phyloP scores from a whole-genome alignment of 306 rosid genomes.

The Malus sylvestris region DNA sequence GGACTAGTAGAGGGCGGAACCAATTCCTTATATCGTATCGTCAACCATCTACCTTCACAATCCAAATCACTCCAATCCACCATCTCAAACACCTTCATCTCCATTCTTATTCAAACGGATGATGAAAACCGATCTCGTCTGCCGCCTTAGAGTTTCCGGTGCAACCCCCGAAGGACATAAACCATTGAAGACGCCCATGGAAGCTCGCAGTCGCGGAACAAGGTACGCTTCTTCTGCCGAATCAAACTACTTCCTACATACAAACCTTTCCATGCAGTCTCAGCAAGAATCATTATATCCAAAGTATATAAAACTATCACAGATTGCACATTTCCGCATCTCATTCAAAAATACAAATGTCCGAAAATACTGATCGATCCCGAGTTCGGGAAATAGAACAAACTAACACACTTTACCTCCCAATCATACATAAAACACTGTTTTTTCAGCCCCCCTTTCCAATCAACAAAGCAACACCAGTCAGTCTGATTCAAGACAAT shows the following conservation, averaged over 20 bases:
- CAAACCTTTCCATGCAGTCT: no score
- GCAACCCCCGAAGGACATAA: background rate
- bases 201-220: background rate
- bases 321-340: background rate
- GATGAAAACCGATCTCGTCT: background rate
- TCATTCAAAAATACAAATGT: background rate
- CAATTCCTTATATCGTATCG: background rate
- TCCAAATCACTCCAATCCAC: background rate
- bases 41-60: background rate
- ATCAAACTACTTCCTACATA: background rate
- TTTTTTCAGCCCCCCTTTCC: background rate
- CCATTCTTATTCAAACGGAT: background rate
- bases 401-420: background rate
- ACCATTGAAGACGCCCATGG: background rate
- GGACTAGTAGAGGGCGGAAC: background rate
- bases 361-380: background rate
- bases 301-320: background rate
- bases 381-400: background rate
- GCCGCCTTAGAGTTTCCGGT: background rate
- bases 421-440: background rate
- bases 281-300: background rate
- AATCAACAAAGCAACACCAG: conserved; percentile 7
- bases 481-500: background rate
- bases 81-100: background rate
- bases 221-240: background rate